Percentiles rank a stretch among this genome's conserved stretches.
These are phyloP conservation scores for Xylaria sp. DNA, from an alignment of 2,329 filamentous ascomycete species.

Conservation along the genomic window DNA sequence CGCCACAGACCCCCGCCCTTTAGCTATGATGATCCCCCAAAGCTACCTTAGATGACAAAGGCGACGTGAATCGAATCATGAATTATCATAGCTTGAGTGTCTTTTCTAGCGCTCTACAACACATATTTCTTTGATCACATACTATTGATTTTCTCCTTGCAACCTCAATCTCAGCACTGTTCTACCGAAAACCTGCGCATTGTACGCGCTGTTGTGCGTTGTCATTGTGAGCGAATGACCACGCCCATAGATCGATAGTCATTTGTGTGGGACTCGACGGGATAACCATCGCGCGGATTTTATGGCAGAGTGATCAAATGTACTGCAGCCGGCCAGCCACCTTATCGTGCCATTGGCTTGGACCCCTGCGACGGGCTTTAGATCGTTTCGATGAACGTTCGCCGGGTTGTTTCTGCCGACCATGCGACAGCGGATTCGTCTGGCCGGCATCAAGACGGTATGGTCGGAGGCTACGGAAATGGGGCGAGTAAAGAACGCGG, in stretches of 20 bases:
- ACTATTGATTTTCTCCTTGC: neutral
- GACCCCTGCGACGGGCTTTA: neutral
- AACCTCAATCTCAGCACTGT: neutral
- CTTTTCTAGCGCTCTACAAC: neutral
- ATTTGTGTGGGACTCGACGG: constrained; percentile 4
- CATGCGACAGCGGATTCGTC: constrained; percentile 5
- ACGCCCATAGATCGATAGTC: neutral
- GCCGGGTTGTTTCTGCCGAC: constrained; percentile 8
- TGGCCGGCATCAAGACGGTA: constrained; percentile 16
- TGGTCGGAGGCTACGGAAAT: constrained; percentile 6
- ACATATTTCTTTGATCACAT: neutral
- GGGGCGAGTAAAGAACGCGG: neutral
- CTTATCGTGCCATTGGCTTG: neutral
- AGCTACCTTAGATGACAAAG: constrained; percentile 7
- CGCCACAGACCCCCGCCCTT: constrained; percentile 7
- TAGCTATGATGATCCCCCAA: constrained; percentile 4
- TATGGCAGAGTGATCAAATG: neutral
- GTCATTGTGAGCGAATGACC: constrained; percentile 16
- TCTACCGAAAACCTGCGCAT: neutral
- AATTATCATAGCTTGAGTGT: constrained; percentile 4
- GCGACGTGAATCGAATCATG: constrained; percentile 11
- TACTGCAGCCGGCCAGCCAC: neutral
- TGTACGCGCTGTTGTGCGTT: neutral
- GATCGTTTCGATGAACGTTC: constrained; percentile 28
- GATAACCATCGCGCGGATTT: neutral